Evolutionary conservation across 345 rosid species (phyloP), one percentile per base, ranked within the genome.

Genomic region (Geranium rotundifolium): DNA sequence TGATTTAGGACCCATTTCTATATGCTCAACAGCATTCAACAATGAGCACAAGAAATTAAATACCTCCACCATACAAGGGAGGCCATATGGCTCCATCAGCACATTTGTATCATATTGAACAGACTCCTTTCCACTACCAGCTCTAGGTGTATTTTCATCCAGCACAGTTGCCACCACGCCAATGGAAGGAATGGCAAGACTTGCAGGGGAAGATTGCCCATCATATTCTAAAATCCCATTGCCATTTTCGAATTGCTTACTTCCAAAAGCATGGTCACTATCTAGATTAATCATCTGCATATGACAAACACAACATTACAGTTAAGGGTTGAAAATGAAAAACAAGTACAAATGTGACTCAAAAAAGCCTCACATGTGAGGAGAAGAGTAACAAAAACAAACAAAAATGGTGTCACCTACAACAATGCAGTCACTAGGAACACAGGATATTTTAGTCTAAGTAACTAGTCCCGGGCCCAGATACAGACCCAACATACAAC

Each of bases 51-150:
- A 65, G 46, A 90, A 93, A 71, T 93, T 96, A 75, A 93, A 93
- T 76, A 90, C 84, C 76, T 93, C 99, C 77, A 93, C 97, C 97
- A 93, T 86, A 76, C 95, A 84, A 58, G 97, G 96, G 54, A 88
- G 85, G 49, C 99, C 96, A 76, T 86, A 93, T 50, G 95, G 99
- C 73, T 88, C 96, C 66, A 85, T 83, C 95, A 87, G 84, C 58
- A 86, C 77, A 71, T 86, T 90, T 74, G 76, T 69, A 82, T 90
- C 99, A 75, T 68, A 77, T 61, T 91, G 76, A 76, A 79, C 79
- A 71, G 75, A 76, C 50, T 81, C 90, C 77, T 78, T 82, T 69
- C 86, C 91, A 63, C 77, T 68, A 60, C 80, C 85, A 76, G 74
- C 75, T 63, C 82, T 83, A 76, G 60, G 66, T 18, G 69, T 64